Base-by-base conservation (phyloP, 768 basidiomycete genomes). In the Russula sp. region DNA sequence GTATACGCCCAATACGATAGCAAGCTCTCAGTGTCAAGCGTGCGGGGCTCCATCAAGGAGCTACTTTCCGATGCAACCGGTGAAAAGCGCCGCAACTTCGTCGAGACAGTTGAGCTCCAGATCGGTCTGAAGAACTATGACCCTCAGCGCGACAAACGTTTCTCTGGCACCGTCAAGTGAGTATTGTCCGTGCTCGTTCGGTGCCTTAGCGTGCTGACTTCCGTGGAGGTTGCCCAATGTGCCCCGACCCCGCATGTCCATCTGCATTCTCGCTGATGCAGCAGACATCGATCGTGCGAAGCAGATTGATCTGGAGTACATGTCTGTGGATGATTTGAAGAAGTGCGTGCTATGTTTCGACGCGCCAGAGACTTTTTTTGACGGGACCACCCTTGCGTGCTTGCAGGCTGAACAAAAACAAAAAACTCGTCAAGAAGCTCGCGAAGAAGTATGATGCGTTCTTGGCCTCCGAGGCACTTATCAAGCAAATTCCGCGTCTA, bases 371-470 rank as follows among this genome's bases (percentile, higher is more conserved):
- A 45, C 51, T 20, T 42, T 34, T 45, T 20, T 42, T 34, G 11
- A 55, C n/a, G 63, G 2, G 31, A 34, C 14, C 61, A 49, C n/a
- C 11, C 51, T 16, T n/a, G 27, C 52, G 52, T 20, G 13, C 51
- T 16, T n/a, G 27, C 52, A 93, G 91, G 78, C 84, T 98, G 68
- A 97, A 96, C 88, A 96, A 97, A 82, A 99, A 98, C 86, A 98
- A 99, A 84, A 99, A 99, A 81, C 91, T 99, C 66, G 97, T 98
- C 74, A 99, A 98, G 84, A 97, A 97, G 82, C 91, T 98, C 70
- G 96, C 96, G 69, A 98, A 98, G 84, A 98, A 98, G 77, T 95
- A 98, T 80, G 95, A 99, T 71, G 94, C 96, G 63, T 99, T 99
- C 88, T 80, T 99, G 69, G 85, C 96, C 40, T 98, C 97, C 62